These are phyloP conservation scores for Cutaneotrichosporon dermatis DNA, from an alignment of 1,284 basidiomycete genomes.

Conservation along the genomic window DNA sequence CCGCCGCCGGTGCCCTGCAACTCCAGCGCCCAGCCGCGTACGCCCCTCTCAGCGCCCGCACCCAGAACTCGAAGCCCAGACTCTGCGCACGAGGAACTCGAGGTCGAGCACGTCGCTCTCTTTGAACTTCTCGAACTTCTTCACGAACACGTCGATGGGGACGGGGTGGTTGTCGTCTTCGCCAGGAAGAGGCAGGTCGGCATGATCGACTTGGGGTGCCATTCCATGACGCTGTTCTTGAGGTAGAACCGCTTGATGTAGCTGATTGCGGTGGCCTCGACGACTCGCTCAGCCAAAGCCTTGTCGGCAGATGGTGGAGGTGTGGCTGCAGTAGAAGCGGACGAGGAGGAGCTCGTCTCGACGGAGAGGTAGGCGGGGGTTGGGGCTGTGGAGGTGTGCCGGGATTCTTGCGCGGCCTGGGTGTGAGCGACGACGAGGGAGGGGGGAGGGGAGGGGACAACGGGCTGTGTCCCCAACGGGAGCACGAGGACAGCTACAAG, in stretches of 20 bases:
- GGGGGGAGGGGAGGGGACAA: too few relatives aligned
- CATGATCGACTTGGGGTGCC: slow-evolving; percentile 98
- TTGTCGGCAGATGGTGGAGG: slow-evolving; percentile 70
- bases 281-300: slow-evolving; percentile 85
- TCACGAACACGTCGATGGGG: slow-evolving; percentile 75
- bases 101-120: slow-evolving; percentile 80
- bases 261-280: slow-evolving; percentile 84
- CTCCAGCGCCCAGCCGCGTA: slow-evolving; percentile 88
- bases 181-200: slow-evolving; percentile 91
- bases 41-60: slow-evolving; percentile 82
- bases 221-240: slow-evolving; percentile 97
- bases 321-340: slow-evolving; percentile 80
- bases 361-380: slow-evolving; percentile 63
- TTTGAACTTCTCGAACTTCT: slow-evolving; percentile 70
- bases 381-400: slow-evolving; percentile 10
- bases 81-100: slow-evolving; percentile 93
- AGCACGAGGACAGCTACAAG: too few relatives aligned
- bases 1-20: slow-evolving; percentile 58
- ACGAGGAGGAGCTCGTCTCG: slow-evolving; percentile 80
- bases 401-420: slow-evolving; percentile 11
- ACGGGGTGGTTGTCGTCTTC: slow-evolving; percentile 91
- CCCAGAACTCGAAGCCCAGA: slow-evolving; percentile 84
- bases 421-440: neutral
- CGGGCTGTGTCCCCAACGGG: too few relatives aligned
- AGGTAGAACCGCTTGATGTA: slow-evolving; percentile 97